Evolutionary conservation across 495 filamentous ascomycete genomes (phyloP), one percentile per base, ranked within the genome.

Genomic region (Xylaria sp.): DNA sequence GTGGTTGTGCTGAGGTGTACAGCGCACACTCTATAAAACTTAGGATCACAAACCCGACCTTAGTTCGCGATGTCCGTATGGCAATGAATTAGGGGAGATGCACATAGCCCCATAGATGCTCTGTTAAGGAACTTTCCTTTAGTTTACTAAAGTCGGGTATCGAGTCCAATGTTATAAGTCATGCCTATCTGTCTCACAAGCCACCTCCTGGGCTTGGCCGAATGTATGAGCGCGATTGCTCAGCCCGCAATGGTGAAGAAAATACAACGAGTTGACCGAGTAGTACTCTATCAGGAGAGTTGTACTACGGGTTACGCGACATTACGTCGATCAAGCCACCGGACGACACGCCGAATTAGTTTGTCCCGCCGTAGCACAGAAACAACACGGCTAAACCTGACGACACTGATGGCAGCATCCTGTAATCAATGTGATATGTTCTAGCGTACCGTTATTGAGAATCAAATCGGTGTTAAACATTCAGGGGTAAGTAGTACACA

Each of bases 131-230:
- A 35, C 17, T 37, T 11, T 17, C 24, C 33, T 31, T 33, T 12
- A 57, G 11, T 61, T 61, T 35, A 11, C 35, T 41, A 17, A 24
- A 40, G 58, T 21, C n/a, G 59, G 37, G 37, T 15, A 29, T 62
- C 59, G 37, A 19, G 17, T 61, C 41, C 11, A 26, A 43, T 61
- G 26, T 61, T n/a, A 61, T 62, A 29, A 62, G 15, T 43, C 5
- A 43, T 5, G 5, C 11, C 35, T 37, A 3, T 29, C 1, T 43
- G 59, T 62, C 59, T 43, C 59, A 62, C 59, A 26, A 62, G 59
- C 59, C 37, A 62, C 37, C 59, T 62, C 59, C 59, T 41, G 37
- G 8, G 21, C 59, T 62, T 43, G 58, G n/a, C 35, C 57, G 12
- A 19, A 41, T 19, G 9, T 37, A 12, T 40, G 57, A 61, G 35